Base-by-base conservation (phyloP, 1,284 basidiomycete species). In the Waitea zeae region DNA sequence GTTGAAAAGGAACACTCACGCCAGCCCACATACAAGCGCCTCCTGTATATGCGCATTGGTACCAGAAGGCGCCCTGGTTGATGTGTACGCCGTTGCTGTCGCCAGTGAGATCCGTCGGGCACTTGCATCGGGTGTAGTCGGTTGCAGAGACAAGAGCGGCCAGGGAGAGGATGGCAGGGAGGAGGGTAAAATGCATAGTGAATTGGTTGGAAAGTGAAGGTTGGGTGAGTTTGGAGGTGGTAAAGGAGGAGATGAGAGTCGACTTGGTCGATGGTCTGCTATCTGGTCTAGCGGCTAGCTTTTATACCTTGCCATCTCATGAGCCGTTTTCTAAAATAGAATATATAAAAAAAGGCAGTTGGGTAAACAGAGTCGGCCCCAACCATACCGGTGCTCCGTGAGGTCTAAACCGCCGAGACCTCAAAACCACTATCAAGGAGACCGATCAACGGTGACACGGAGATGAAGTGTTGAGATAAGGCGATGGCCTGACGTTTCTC, bases 11-110 rank as follows among this genome's bases (percentile, higher is more conserved):
- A 4, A 17, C 37, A n/a, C 31, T 33, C 15, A 42, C 39, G 20
- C 40, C 38, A 27, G 33, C 33, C 41, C 41, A 42, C 11, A 38
- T 39, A 36, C 39, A 40, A 12, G 39, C 41, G 19, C 41, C 39
- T 18, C 30, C 33, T 5, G 41, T 31, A 29, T 42, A 42, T 7
- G 41, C 41, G 24, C 41, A 42, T 24, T 42, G 41, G 36, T 35
- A 42, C n/a, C n/a, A n/a, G 7, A 36, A 39, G 13, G 41, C 36
- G 27, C 27, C 40, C 20, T 41, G 34, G 36, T 42, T 41, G 33
- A 41, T 38, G 24, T 41, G 39, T 17, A 40, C 39, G 30, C 41
- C 41, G 26, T 18, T 17, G 31, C 34, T 34, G 29, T 30, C 29
- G 17, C 36, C 35, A 17, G 17, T 39, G 14, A 30, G 14, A 33